A percentile compares a stretch with the other conserved stretches of the same genome.
These are phyloP conservation scores for Skeletonema costatum DNA, from an alignment of 108 stramenopile species.

Conservation along the genomic window DNA sequence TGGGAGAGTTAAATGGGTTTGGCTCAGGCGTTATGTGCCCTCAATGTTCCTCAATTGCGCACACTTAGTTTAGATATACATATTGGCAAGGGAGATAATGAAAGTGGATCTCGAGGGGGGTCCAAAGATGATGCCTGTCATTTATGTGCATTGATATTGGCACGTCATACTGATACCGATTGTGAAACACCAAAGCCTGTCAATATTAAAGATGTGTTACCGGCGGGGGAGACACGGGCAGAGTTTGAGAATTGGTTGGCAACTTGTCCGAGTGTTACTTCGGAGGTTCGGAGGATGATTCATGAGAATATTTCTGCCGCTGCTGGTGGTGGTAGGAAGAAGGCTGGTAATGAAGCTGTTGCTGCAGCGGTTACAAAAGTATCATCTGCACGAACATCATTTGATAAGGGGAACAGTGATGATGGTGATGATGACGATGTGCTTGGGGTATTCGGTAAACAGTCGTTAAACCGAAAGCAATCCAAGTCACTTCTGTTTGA, in stretches of 20 bases:
- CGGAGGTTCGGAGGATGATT: slow-evolving; percentile 57
- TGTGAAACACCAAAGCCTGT: slow-evolving; percentile 63
- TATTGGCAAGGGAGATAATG: slow-evolving; percentile 47
- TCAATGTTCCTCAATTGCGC: slow-evolving; percentile 59
- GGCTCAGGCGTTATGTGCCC: slow-evolving; percentile 62
- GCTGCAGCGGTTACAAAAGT: not conserved
- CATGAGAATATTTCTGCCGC: slow-evolving; percentile 48
- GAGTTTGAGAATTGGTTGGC: slow-evolving; percentile 78
- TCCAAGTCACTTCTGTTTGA: slow-evolving; percentile 1
- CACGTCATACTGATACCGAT: slow-evolving; percentile 72
- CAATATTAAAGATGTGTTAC: slow-evolving; percentile 60
- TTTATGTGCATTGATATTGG: slow-evolving; percentile 69
- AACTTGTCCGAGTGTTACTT: slow-evolving; percentile 32
- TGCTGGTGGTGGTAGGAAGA: slow-evolving; percentile 14
- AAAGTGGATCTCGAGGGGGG: slow-evolving; percentile 63
- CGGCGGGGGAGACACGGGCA: slow-evolving; percentile 45
- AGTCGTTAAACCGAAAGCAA: not conserved
- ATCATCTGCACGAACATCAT: slow-evolving; percentile 3
- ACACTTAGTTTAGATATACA: slow-evolving; percentile 72
- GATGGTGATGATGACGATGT: slow-evolving; percentile 44
- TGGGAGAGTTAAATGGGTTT: slow-evolving; percentile 63
- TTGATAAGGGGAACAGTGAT: slow-evolving; percentile 44
- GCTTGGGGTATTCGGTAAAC: slow-evolving; percentile 40
- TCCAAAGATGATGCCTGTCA: slow-evolving; percentile 81
- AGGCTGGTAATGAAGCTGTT: slow-evolving; percentile 6